Percentiles rank a stretch among this genome's conserved stretches.
These are phyloP conservation scores for Cladosporium colombiae DNA, from an alignment of 2,329 filamentous ascomycete genomes.

Conservation along the genomic window DNA sequence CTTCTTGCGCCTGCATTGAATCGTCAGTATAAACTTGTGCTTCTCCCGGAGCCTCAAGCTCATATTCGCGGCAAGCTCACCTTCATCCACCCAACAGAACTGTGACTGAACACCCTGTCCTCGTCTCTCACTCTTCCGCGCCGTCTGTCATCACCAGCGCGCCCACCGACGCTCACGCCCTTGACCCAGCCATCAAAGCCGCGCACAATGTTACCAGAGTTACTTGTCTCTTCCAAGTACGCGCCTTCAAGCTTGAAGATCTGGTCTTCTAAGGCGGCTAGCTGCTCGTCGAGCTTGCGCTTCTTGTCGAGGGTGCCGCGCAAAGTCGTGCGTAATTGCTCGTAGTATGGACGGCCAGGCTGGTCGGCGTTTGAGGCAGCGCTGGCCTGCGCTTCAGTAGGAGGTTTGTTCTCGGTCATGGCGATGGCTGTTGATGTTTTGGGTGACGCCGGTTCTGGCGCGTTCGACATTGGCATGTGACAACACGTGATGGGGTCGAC, in stretches of 20 bases:
- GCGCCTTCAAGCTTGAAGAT: slow-evolving; percentile 81
- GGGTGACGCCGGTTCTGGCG: neutral
- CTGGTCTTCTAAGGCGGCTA: slow-evolving; percentile 65
- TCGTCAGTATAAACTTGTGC: neutral
- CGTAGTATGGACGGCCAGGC: slow-evolving; percentile 63
- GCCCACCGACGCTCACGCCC: slow-evolving; percentile 56
- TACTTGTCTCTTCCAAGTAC: slow-evolving; percentile 87
- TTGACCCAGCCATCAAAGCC: slow-evolving; percentile 99
- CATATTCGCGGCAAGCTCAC: slow-evolving; percentile 24
- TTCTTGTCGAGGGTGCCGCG: slow-evolving; percentile 68
- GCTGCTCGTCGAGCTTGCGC: slow-evolving; percentile 57
- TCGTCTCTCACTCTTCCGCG: slow-evolving; percentile 63
- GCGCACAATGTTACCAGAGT: slow-evolving; percentile 89
- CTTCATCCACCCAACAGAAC: slow-evolving; percentile 40
- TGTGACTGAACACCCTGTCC: slow-evolving; percentile 66
- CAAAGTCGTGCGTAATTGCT: slow-evolving; percentile 68
- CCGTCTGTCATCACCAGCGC: slow-evolving; percentile 61
- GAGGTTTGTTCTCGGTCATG: slow-evolving; percentile 54
- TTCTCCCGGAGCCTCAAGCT: neutral
- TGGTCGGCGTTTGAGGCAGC: slow-evolving; percentile 45
- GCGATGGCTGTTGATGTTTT: slow-evolving; percentile 13
- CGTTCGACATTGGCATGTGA: slow-evolving; percentile 10
- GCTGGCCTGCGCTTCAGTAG: slow-evolving; percentile 27
- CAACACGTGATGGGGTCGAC: neutral
- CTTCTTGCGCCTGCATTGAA: slow-evolving; percentile 32